Percentiles rank a stretch among this genome's conserved stretches.
Conservation (phyloP, 441 rosid genomes). For the Corymbia citriodora region DNA sequence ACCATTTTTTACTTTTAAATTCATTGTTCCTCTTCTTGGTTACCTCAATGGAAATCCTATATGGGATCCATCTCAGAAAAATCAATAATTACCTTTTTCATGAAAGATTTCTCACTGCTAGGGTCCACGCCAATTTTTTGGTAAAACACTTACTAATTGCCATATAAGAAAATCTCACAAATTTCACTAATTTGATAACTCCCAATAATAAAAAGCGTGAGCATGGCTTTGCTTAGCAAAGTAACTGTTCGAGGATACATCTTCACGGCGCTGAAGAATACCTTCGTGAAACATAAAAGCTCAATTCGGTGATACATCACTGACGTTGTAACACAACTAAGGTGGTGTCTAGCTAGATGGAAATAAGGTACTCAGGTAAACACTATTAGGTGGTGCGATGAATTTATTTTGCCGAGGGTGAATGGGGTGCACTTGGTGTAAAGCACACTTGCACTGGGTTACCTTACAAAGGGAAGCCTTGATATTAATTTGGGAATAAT, state of each 20-base stretch:
- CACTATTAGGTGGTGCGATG: neutral
- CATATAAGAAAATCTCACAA: neutral
- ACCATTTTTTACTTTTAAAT: neutral
- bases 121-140: neutral
- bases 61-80: neutral
- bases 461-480: neutral
- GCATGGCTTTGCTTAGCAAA: neutral
- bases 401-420: neutral
- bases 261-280: neutral
- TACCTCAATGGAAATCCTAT: neutral
- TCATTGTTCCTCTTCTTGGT: neutral
- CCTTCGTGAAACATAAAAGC: too few relatives aligned
- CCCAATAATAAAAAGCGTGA: neutral
- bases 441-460: neutral
- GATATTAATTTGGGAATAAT: neutral
- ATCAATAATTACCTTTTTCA: neutral
- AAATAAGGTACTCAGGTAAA: neutral
- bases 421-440: too few relatives aligned
- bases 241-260: neutral
- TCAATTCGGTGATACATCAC: too few relatives aligned
- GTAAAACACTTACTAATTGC: neutral
- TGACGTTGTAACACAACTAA: accelerated
- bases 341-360: neutral
- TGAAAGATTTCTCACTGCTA: neutral
- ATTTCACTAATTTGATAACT: neutral